Base-by-base conservation (phyloP, 2,329 filamentous ascomycete genomes). In the Colletotrichum ledebouriae region DNA sequence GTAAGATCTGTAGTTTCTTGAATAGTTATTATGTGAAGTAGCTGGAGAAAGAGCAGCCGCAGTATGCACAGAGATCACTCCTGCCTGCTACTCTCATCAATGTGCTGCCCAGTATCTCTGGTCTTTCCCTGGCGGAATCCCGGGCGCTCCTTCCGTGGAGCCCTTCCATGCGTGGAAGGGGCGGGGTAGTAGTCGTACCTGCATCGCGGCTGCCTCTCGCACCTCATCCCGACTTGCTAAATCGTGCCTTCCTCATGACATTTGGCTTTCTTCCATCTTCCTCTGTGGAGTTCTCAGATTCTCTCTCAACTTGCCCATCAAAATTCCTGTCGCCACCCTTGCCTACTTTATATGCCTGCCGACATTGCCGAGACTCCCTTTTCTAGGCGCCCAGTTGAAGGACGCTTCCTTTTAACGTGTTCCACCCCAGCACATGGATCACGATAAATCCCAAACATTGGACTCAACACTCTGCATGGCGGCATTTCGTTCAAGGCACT, bases 391-490 rank as follows among this genome's bases (percentile, higher is more conserved):
- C 52, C 34, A 25, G 34, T 34, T 55, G 52, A 55, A 6, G 0
- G 50, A 55, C 52, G 25, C 41, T 59, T 55, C 34, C 25, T 67
- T 59, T 53, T 50, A 10, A 9, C 17, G 0, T 56, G 66, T 60
- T 56, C 53, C 64, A 63, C 39, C 34, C 6, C 55, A 17, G 13
- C 46, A 56, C 42, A 65, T 50, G 65, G 55, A n/a, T 22, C 49
- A 29, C 34, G 55, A 60, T 56, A 53, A 39, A 65, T 57, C 66
- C 49, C 41, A 69, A 66, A 69, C 66, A 69, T 66, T 69, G 66
- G 66, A 56, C 29, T 65, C 61, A 69, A 53, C 37, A 47, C 44
- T n/a, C 10, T 25, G 12, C 61, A 25, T 29, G 41, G 60, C 52
- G 7, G 12, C 25, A 57, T 63, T 15, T 25, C 25, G 25, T 25